Evolutionary conservation across 2,329 filamentous ascomycete genomes (phyloP).

Genomic region (Pseudopithomyces maydicus): DNA sequence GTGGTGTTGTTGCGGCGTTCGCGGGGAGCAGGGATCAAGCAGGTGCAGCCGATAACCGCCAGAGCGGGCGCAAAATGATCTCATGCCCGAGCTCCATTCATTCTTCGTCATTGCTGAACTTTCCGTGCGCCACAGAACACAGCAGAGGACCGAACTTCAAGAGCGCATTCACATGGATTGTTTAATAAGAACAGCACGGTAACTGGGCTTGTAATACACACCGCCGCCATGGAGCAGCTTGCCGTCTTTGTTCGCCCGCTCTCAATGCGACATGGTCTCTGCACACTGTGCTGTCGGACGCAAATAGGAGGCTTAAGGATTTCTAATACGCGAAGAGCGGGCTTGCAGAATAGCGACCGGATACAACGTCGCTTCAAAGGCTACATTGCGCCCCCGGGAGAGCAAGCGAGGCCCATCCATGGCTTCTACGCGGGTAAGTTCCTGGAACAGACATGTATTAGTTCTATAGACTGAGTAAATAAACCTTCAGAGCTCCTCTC

Average conservation of each 20-base stretch:
- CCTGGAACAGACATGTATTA: not conserved
- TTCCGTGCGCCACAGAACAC: not conserved
- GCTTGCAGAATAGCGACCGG: constrained; percentile 41
- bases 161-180: not conserved
- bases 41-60: constrained; percentile 32
- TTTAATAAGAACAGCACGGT: not conserved
- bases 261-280: constrained; percentile 28
- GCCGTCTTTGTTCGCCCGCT: constrained; percentile 17
- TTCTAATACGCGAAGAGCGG: constrained; percentile 17
- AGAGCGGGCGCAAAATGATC: constrained; percentile 38
- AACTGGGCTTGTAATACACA: not conserved
- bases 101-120: constrained; percentile 15
- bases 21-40: constrained; percentile 19
- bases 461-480: constrained; percentile 3
- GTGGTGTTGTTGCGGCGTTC: constrained; percentile 27
- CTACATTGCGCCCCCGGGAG: constrained; percentile 43
- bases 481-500: constrained; percentile 45
- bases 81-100: constrained; percentile 23
- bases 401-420: constrained; percentile 44
- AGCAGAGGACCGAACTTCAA: not conserved
- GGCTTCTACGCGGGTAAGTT: constrained; percentile 45
- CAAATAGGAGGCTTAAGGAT: constrained; percentile 13
- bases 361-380: constrained; percentile 41
- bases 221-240: constrained; percentile 22
- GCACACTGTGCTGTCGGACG: constrained; percentile 29